Conservation (phyloP, 805 yeast species). For the Zygosaccharomyces lentus region DNA sequence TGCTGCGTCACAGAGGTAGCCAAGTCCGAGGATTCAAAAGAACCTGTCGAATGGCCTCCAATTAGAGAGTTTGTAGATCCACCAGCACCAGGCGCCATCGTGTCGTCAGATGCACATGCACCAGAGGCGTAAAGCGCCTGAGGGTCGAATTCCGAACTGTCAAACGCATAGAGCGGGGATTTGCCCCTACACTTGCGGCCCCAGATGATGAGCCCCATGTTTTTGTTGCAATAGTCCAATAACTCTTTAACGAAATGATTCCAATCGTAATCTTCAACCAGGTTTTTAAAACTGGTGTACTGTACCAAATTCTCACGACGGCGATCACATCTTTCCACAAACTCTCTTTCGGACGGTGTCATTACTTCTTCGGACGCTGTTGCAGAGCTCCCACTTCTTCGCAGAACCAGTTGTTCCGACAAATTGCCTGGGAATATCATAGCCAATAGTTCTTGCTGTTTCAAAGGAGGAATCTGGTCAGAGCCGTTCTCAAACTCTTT, state of each 20-base stretch:
- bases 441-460: conserved; percentile 53
- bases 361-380: conserved; percentile 37
- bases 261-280: conserved; percentile 81
- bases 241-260: conserved; percentile 72
- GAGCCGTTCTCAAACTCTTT: conserved; percentile 36
- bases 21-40: conserved; percentile 9
- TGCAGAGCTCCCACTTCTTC: conserved; percentile 19
- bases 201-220: conserved; percentile 68
- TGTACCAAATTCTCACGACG: conserved; percentile 59
- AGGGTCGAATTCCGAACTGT: conserved; percentile 23
- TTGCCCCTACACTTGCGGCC: conserved; percentile 47
- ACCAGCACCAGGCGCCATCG: background rate
- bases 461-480: conserved; percentile 12
- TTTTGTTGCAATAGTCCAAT: conserved; percentile 71
- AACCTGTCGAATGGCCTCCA: background rate
- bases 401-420: conserved; percentile 37
- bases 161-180: conserved; percentile 26
- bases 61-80: conserved; percentile 1
- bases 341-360: conserved; percentile 76
- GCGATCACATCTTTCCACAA: conserved; percentile 65
- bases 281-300: conserved; percentile 44
- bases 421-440: conserved; percentile 70
- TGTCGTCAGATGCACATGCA: conserved; percentile 13
- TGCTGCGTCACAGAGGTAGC: conserved; percentile 2
- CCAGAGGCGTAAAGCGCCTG: conserved; percentile 25